Evolutionary conservation across 305 asterid genomes (phyloP), one percentile per base, ranked within the genome.

Genomic region (Solanum hybrid): DNA sequence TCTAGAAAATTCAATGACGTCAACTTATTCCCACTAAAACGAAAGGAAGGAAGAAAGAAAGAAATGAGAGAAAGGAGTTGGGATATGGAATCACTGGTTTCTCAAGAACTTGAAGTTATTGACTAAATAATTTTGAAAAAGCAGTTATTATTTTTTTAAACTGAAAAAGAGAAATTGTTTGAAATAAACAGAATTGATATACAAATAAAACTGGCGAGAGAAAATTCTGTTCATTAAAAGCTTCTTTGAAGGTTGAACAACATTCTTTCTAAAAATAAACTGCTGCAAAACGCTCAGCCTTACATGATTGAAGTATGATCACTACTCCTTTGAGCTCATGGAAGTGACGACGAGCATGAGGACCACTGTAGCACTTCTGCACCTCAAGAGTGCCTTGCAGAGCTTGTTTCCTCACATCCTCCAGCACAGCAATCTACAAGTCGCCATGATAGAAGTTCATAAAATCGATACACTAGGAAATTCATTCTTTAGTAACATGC

Each of bases 271-370:
- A 85, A 85, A 22, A 85, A 51, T 12, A 20, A 29, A 84, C 88
- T 51, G 76, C 88, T 41, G 73, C 0, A 37, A 70, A 90, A 75
- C 33, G 65, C 27, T 80, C 84, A 87, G 84, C 15, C 96, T 93
- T 93, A 96, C 99, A 93, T 95, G 98, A 95, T 93, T 96, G 98
- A 92, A 97, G 92, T 45, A 93, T 80, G 86, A 92, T 91, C 86
- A 93, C 96, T 79, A 93, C 94, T 89, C 92, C 92, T 92, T 94
- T 93, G 89, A 95, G 96, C 91, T 93, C 95, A 89, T 91, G 94
- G 95, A 97, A 94, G 90, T 93, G 88, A 87, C 34, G 93, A 91
- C 95, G 93, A 91, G 93, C 95, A 75, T 77, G 95, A 89, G 88
- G 94, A 90, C 94, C 97, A 89, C 92, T 93, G 75, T 89, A 93